Evolutionary conservation across 2,329 filamentous ascomycete species (phyloP).

Genomic region (Ophiostoma quercus): DNA sequence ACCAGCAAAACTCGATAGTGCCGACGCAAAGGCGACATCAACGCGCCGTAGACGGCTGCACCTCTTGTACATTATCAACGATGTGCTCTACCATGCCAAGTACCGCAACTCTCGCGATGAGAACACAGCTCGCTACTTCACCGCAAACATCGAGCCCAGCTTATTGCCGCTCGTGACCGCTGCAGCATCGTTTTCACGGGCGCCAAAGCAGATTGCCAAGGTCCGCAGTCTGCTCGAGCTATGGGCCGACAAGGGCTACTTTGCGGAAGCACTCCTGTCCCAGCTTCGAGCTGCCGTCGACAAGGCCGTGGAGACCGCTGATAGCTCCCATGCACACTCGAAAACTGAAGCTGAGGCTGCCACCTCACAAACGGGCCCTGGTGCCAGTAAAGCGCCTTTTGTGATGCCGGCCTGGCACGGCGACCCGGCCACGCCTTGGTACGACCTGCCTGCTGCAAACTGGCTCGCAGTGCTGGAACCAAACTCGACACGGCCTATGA

Average conservation of each 20-base stretch:
- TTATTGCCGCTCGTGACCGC: slow-evolving; percentile 58
- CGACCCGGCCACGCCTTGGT: slow-evolving; percentile 66
- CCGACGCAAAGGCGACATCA: slow-evolving; percentile 28
- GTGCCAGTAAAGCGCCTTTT: slow-evolving; percentile 50
- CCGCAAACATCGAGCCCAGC: slow-evolving; percentile 51
- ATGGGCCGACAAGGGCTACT: slow-evolving; percentile 66
- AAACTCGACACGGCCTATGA: slow-evolving; percentile 69
- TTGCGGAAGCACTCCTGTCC: slow-evolving; percentile 46
- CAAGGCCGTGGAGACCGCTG: slow-evolving; percentile 26
- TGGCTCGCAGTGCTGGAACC: slow-evolving; percentile 74
- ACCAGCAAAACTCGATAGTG: slow-evolving; percentile 27
- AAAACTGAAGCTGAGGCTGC: slow-evolving; percentile 30
- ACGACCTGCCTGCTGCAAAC: slow-evolving; percentile 76
- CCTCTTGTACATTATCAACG: slow-evolving; percentile 72
- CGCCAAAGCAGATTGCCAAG: slow-evolving; percentile 62
- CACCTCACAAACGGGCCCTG: slow-evolving; percentile 19
- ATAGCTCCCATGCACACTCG: not conserved
- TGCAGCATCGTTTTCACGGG: slow-evolving; percentile 53
- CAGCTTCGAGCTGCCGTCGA: slow-evolving; percentile 56
- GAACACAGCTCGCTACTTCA: slow-evolving; percentile 44
- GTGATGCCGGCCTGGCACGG: slow-evolving; percentile 73
- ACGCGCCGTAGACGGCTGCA: slow-evolving; percentile 66
- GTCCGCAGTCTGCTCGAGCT: slow-evolving; percentile 59
- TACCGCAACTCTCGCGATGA: slow-evolving; percentile 58
- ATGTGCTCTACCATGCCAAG: slow-evolving; percentile 70